A percentile compares a stretch with the other conserved stretches of the same genome.
phyloP scores from a whole-genome alignment of 2,329 filamentous ascomycete species.

The Monilinia aucupariae region DNA sequence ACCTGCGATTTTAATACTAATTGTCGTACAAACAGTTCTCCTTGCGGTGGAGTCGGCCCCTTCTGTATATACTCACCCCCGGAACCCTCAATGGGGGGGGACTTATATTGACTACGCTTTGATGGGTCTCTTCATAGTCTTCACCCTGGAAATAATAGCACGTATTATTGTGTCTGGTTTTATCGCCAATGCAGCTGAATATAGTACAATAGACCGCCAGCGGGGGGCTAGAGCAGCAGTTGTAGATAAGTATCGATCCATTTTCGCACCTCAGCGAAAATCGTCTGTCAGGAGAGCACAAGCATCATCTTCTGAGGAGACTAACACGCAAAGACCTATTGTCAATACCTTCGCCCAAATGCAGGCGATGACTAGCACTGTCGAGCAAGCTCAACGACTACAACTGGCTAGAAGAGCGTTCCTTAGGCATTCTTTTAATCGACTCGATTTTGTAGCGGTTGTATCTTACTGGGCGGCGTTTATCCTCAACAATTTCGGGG shows the following conservation, averaged over 20 bases:
- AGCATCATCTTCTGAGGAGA: constrained; percentile 20
- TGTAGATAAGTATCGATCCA: constrained; percentile 65
- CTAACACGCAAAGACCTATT: constrained; percentile 27
- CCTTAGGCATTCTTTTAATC: constrained; percentile 89
- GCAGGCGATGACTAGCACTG: constrained; percentile 48
- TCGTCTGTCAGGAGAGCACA: constrained; percentile 27
- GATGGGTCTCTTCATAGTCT: constrained; percentile 77
- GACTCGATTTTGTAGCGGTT: constrained; percentile 89
- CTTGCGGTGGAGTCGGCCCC: constrained; percentile 76
- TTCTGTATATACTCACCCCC: constrained; percentile 59
- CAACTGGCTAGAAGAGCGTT: constrained; percentile 89
- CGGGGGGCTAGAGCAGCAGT: constrained; percentile 69
- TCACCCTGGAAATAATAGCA: constrained; percentile 77
- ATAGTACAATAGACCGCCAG: constrained; percentile 81
- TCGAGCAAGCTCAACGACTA: constrained; percentile 72
- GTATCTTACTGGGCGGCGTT: constrained; percentile 95
- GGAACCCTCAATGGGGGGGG: constrained; percentile 60
- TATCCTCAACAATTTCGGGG: constrained; percentile 59
- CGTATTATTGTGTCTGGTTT: constrained; percentile 91
- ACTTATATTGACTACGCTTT: constrained; percentile 47
- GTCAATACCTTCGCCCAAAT: constrained; percentile 50
- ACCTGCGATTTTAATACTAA: constrained; percentile 78
- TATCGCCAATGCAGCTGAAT: constrained; percentile 82
- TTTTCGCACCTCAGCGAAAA: constrained; percentile 78
- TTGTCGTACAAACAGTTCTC: constrained; percentile 82